phyloP scores from a whole-genome alignment of 108 stramenopile species.

The Nitzschia sp. region DNA sequence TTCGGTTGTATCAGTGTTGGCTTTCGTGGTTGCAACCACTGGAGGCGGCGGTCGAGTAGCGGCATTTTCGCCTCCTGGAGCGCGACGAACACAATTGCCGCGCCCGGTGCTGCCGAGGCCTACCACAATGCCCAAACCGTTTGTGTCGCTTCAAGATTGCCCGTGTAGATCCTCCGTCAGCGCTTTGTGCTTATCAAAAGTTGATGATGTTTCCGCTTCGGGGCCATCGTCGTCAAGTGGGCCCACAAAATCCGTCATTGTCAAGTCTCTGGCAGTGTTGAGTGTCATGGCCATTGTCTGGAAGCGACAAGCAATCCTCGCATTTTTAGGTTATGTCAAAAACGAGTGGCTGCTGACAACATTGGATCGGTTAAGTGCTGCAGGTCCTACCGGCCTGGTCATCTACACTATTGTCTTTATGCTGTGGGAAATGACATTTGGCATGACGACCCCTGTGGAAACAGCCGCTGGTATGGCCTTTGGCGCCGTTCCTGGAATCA shows the following conservation, averaged over 20 bases:
- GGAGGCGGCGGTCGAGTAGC: too few relatives aligned
- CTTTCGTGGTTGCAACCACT: too few relatives aligned
- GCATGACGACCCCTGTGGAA: constrained; percentile 59
- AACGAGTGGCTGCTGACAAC: constrained; percentile 1
- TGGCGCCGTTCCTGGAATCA: constrained; percentile 36
- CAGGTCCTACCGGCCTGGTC: constrained; percentile 39
- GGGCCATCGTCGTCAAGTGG: too few relatives aligned
- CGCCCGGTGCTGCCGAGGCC: too few relatives aligned
- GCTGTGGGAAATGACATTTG: constrained; percentile 59
- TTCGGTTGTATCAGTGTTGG: too few relatives aligned
- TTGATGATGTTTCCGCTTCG: too few relatives aligned
- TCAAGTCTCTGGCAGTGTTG: background rate
- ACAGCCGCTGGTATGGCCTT: constrained; percentile 68
- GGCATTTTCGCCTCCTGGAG: too few relatives aligned
- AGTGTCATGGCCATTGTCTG: background rate
- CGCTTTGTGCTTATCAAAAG: too few relatives aligned
- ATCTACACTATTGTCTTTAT: constrained; percentile 39
- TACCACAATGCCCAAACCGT: too few relatives aligned
- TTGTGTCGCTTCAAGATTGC: too few relatives aligned
- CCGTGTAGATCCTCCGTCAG: too few relatives aligned
- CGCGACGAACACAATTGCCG: too few relatives aligned
- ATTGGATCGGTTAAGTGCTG: constrained; percentile 16
- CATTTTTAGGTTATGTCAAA: constrained; percentile 1
- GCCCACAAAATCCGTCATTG: background rate
- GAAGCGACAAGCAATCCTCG: background rate